Base-by-base conservation (phyloP, 176 grass and related monocot species). In the Avena insularis region DNA sequence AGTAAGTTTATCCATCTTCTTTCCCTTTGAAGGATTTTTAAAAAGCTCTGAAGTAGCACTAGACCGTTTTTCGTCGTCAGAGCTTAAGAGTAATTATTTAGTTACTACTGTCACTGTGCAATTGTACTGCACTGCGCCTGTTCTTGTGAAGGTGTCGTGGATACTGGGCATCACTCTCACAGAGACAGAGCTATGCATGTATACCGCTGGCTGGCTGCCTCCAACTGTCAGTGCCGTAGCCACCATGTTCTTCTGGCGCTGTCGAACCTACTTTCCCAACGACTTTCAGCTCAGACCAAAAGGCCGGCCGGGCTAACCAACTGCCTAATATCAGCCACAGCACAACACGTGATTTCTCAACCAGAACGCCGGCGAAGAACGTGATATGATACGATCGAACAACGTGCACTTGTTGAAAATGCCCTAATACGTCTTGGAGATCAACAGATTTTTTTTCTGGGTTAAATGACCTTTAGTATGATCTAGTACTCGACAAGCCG, bases 151-250 rank as follows among this genome's bases (percentile, higher is more conserved):
- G 33, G 33, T 9, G 49, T 75, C 35, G 4, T 75, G 12, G 4
- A 48, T 0, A 45, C 21, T 29, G 75, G 31, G 68, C 13, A 4
- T 81, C 78, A 0, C 55, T 76, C 33, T 81, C 70, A 59, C 36
- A 48, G 46, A 48, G 46, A 43, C 40, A 43, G 40, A 43, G 40
- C 40, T 43, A 6, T 43, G 9, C 46, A 29, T 38, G 54, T 57
- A 58, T 57, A 79, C 21, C 21, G 23, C 79, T 33, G 59, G 40
- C 40, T 43, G 40, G 6, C 40, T 43, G 6, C 60, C n/a, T 49
- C 43, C 60, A 1, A 48, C 62, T 29, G 36, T 17, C 51, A 27
- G 75, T 82, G 59, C 71, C 64, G 86, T 58, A 79, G 53, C 76
- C 53, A 79, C 76, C 54, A 79, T 59, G 51, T 40, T 57, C 33